A percentile compares a stretch with the other conserved stretches of the same genome.
Evolutionary conservation across 495 filamentous ascomycete species (phyloP).

Genomic region (Podospora pseudocomata): DNA sequence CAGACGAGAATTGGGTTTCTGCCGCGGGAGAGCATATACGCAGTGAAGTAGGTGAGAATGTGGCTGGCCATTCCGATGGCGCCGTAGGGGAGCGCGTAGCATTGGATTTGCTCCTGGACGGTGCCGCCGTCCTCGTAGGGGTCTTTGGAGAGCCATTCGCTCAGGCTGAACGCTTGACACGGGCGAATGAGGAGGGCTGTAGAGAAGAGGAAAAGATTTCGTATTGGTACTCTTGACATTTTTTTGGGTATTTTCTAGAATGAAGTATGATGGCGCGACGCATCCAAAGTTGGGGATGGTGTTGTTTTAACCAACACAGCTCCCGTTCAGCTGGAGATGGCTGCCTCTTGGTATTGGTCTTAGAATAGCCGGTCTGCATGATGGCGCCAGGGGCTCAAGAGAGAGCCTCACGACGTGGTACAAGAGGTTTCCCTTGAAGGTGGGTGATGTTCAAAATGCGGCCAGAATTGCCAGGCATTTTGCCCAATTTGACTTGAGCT

Average conservation of each 20-base stretch:
- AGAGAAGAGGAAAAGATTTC: neutral
- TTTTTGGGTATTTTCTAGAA: neutral
- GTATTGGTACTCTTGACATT: neutral
- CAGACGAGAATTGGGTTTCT: slow-evolving; percentile 21
- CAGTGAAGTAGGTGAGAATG: slow-evolving; percentile 35
- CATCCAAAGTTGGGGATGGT: neutral
- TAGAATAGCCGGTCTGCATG: neutral
- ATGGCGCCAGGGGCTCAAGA: neutral
- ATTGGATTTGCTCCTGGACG: slow-evolving; percentile 30
- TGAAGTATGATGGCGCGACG: neutral
- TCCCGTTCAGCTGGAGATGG: neutral
- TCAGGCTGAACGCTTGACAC: slow-evolving; percentile 8
- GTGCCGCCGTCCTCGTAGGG: slow-evolving; percentile 20
- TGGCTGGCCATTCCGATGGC: slow-evolving; percentile 37
- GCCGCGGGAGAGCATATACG: slow-evolving; percentile 23
- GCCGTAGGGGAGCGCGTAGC: slow-evolving; percentile 37
- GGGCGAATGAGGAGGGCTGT: neutral
- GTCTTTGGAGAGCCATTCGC: slow-evolving; percentile 15
- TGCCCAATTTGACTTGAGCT: neutral
- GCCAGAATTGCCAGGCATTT: neutral
- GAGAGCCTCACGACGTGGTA: neutral
- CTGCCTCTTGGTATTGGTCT: neutral
- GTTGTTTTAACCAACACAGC: neutral
- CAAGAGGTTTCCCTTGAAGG: neutral
- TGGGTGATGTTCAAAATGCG: neutral